These are phyloP conservation scores for Cordyceps farinosa DNA, from an alignment of 2,329 filamentous ascomycete species.

Conservation along the genomic window DNA sequence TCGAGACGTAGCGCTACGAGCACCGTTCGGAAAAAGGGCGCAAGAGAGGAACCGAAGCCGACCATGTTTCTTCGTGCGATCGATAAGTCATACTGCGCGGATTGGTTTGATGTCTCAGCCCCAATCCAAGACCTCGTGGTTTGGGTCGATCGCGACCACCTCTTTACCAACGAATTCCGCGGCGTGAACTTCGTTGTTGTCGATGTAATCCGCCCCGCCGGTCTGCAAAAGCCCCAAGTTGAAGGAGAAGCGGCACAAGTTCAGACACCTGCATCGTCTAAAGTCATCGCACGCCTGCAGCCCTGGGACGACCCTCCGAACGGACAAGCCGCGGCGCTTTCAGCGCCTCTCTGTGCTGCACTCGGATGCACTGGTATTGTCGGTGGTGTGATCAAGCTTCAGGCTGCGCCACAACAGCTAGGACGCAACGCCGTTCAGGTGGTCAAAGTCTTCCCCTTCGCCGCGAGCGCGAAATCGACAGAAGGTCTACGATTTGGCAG, in stretches of 20 bases:
- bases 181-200: constrained; percentile 75
- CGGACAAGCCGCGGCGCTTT: constrained; percentile 74
- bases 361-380: constrained; percentile 71
- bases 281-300: constrained; percentile 70
- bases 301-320: constrained; percentile 87
- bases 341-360: constrained; percentile 68
- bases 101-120: constrained; percentile 74
- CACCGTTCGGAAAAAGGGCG: constrained; percentile 53
- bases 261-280: constrained; percentile 41
- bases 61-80: constrained; percentile 77
- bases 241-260: constrained; percentile 63
- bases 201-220: constrained; percentile 81
- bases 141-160: constrained; percentile 79
- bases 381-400: constrained; percentile 82
- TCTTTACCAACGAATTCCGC: constrained; percentile 67
- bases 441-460: constrained; percentile 80
- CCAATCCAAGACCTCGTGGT: constrained; percentile 61
- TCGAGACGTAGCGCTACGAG: constrained; percentile 77
- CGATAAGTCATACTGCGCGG: constrained; percentile 63
- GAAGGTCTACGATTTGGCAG: constrained; percentile 81
- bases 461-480: constrained; percentile 51
- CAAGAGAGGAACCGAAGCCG: constrained; percentile 63
- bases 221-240: constrained; percentile 65
- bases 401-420: constrained; percentile 73
- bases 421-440: constrained; percentile 60